These are phyloP conservation scores for Azolla pinnata DNA, from an alignment of 75 land plant species.

Conservation along the genomic window DNA sequence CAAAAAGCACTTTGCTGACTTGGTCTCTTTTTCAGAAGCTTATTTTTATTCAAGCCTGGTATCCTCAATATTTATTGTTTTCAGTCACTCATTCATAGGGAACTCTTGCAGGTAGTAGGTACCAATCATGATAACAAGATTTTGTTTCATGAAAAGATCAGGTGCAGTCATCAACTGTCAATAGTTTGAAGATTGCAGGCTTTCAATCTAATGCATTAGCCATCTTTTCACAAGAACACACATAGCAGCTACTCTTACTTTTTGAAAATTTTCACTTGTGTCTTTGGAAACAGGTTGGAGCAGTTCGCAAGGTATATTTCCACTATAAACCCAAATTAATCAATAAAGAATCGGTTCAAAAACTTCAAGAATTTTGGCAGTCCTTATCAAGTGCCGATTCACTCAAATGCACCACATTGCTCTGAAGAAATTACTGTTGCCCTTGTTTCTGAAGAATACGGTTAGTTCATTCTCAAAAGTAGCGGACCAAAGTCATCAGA, in stretches of 20 bases:
- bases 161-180: slow-evolving; percentile 26
- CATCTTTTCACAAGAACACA: neutral
- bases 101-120: slow-evolving; percentile 57
- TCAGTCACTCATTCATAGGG: neutral
- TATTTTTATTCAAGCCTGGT: neutral
- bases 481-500: neutral
- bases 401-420: slow-evolving; percentile 26
- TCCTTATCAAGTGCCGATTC: slow-evolving; percentile 54
- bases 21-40: slow-evolving; percentile 32
- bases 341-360: too few relatives aligned
- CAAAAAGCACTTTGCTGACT: slow-evolving; percentile 68
- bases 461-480: slow-evolving; percentile 26
- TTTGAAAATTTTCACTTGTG: slow-evolving; percentile 1
- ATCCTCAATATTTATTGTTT: neutral
- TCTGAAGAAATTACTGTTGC: slow-evolving; percentile 43
- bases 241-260: slow-evolving; percentile 5
- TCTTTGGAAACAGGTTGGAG: slow-evolving; percentile 26
- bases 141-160: slow-evolving; percentile 78
- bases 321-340: neutral
- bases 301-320: slow-evolving; percentile 27
- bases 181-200: neutral
- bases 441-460: slow-evolving; percentile 75
- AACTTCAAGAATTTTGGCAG: too few relatives aligned
- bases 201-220: neutral
- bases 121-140: slow-evolving; percentile 57